Base-by-base conservation (phyloP, 2,329 filamentous ascomycete species). In the Botryosphaeria dothidea region DNA sequence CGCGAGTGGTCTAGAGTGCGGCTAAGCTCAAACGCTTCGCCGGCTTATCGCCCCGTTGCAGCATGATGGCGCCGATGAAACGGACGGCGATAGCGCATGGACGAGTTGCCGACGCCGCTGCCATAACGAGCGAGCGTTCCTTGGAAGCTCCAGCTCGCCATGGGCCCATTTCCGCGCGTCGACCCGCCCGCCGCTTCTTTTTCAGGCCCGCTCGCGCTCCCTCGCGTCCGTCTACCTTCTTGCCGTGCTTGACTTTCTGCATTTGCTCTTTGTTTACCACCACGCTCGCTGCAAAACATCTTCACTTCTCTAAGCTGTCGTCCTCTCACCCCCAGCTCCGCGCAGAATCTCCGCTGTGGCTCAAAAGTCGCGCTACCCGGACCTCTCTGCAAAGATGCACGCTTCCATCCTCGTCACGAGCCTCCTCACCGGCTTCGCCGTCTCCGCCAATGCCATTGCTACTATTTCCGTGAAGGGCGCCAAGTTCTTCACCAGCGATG, bases 401-500 rank as follows among this genome's bases (percentile, higher is more conserved):
- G 48, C 43, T 49, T 21, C 23, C 41, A 15, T 25, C 31, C 23
- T 62, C 29, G 25, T 23, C 9, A 38, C 68, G 52, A 67, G 65
- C 68, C 67, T 72, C 13, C 57, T 75, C 19, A 74, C 71, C 4
- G 69, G 69, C 66, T 60, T 74, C 56, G 70, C 73, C 19, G 71
- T 72, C 65, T 58, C 45, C 38, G 82, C 79, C 64, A 71, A 75
- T 69, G 82, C 85, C 31, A 79, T 88, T 54, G 79, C 84, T 38
- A 84, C 84, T 63, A 85, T 89, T 67, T 81, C 81, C n/a, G 79
- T 80, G 46, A 86, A 89, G 62, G 92, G 92, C 58, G 88, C 89
- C 80, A 96, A 96, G 79, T 92, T 96, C 82, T 96, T 96, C 81
- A 88, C 88, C 70, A 87, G 86, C 72, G 87, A 93, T 75, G 92